Percentiles rank a stretch among this genome's conserved stretches.
Evolutionary conservation across 441 rosid genomes (phyloP).

Genomic region (Omphalea diandra): DNA sequence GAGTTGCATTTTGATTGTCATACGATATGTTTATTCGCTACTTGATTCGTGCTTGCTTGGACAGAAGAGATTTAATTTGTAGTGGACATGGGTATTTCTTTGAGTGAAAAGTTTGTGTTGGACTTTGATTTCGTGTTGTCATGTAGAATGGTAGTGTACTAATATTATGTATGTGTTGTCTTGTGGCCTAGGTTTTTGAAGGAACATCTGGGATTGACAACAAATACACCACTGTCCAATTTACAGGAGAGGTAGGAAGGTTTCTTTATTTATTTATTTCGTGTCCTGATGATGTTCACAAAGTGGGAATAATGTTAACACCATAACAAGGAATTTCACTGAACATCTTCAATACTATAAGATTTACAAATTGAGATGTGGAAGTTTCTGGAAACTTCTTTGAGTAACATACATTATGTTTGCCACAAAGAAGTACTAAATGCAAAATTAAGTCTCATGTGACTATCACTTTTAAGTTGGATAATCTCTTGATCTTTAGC

Average conservation of each 20-base stretch:
- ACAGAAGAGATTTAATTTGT: neutral
- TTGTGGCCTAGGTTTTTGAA: constrained; percentile 75
- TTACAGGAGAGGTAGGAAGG: constrained; percentile 80
- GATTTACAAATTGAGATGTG: neutral
- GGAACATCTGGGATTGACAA: constrained; percentile 96
- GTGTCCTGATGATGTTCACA: neutral
- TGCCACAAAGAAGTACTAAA: neutral
- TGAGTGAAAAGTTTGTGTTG: neutral
- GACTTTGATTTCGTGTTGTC: no score
- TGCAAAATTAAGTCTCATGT: neutral
- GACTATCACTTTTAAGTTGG: neutral
- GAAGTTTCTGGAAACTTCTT: neutral
- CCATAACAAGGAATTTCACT: no score
- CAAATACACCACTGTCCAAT: constrained; percentile 90
- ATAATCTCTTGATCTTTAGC: neutral
- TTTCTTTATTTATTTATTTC: neutral
- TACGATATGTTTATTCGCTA: neutral
- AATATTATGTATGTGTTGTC: constrained; percentile 3
- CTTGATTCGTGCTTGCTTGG: neutral
- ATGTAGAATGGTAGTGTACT: neutral
- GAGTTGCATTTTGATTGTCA: constrained; percentile 1
- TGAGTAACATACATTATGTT: neutral
- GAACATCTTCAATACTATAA: neutral
- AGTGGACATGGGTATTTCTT: neutral
- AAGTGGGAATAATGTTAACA: neutral